Base-by-base conservation (phyloP, 768 basidiomycete species). In the Naematelia encephala region DNA sequence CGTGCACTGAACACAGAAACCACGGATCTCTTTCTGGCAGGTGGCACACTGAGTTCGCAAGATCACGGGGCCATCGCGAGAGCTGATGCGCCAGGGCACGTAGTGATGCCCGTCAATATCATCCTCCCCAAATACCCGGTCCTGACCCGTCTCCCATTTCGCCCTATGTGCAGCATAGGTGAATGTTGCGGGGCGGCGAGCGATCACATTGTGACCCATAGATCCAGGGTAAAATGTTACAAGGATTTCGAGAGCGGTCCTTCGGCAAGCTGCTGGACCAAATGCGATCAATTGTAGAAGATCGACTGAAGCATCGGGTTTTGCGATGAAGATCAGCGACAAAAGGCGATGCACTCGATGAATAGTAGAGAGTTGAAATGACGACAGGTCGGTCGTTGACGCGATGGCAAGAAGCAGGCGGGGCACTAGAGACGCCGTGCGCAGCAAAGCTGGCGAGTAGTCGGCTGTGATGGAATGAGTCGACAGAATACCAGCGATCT, bases 1-100 rank as follows among this genome's bases (percentile, higher is more conserved):
- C 0, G 86, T 82, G 68, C 89, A 91, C 11, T 85, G 74, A 4
- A 92, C 78, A 4, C 85, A 87, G 68, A 87, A 88, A n/a, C 85
- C 88, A 43, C 74, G 70, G 45, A 90, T 82, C 5, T 67, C 12
- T 75, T 63, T 23, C 78, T 79, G 13, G 77, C 72, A 91, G 14
- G 80, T 81, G 12, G 80, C 79, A 69, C 89, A 91, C 29, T 30
- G 34, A 39, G 34, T 27, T 34, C 34, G 51, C 27, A 34, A 16
- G 8, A 8, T 39, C 16, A 16, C 34, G 5, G 22, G 19, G 11
- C 26, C 61, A n/a, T 63, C 63, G 44, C 60, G 54, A 10, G 56
- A 56, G 52, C 62, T 66, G 16, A 55, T 49, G 48, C 68, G 51
- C 68, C 70, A 72, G 3, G 68, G 70, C 10, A 72, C 46, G 48